phyloP scores from a whole-genome alignment of 371 early-diverging fungal genomes.

The Neoconidiobolus thromboides region DNA sequence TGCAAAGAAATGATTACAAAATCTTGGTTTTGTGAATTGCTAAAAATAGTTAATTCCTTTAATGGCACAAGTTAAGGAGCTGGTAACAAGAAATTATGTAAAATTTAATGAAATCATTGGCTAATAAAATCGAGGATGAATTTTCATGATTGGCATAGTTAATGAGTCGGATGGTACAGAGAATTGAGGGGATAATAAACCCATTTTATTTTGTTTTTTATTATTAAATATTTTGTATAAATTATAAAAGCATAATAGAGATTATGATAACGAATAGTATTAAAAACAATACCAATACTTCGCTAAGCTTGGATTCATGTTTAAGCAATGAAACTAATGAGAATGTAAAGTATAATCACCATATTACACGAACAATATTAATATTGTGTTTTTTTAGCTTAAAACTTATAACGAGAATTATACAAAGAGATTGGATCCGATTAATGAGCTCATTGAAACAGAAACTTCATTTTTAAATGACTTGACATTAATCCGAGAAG shows the following conservation, averaged over 20 bases:
- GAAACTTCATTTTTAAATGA: neutral
- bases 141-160: too few relatives aligned
- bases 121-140: too few relatives aligned
- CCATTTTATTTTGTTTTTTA: too few relatives aligned
- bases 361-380: neutral
- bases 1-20: too few relatives aligned
- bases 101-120: too few relatives aligned
- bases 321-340: neutral
- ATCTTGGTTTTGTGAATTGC: too few relatives aligned
- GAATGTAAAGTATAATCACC: neutral
- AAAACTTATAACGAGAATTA: neutral
- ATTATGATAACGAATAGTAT: neutral
- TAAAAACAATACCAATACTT: neutral
- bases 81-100: too few relatives aligned
- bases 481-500: neutral
- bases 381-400: neutral
- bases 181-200: too few relatives aligned
- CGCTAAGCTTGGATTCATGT: neutral
- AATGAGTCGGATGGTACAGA: too few relatives aligned
- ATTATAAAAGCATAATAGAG: neutral
- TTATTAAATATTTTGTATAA: neutral
- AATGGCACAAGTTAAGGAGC: too few relatives aligned
- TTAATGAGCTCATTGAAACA: neutral
- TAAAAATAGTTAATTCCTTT: too few relatives aligned
- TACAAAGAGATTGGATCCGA: neutral